These are phyloP conservation scores for Parachlorella kessleri DNA, from an alignment of 139 green algal species.

Conservation along the genomic window DNA sequence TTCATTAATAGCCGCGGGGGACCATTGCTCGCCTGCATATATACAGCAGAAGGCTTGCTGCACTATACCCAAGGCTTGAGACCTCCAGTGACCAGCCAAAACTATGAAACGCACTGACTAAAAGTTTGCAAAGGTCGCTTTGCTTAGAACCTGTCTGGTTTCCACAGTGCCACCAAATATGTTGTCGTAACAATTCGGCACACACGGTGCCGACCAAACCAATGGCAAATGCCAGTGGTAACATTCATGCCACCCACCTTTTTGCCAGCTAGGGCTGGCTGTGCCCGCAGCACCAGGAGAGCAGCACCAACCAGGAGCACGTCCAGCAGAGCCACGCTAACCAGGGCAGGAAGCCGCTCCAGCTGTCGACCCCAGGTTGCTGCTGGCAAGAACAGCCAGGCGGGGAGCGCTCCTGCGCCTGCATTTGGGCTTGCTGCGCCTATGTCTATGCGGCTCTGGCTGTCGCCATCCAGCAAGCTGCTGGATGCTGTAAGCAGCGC, in stretches of 20 bases:
- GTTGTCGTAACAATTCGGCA: not conserved
- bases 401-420: too few relatives aligned
- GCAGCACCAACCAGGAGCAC: not conserved
- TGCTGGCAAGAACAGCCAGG: not conserved
- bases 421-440: too few relatives aligned
- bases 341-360: not conserved
- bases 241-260: not conserved
- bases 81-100: not conserved
- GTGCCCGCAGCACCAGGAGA: not conserved
- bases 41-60: not conserved
- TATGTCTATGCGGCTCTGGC: too few relatives aligned
- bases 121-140: not conserved
- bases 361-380: not conserved
- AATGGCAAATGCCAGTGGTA: too few relatives aligned
- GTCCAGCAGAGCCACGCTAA: not conserved
- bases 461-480: too few relatives aligned
- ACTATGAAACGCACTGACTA: not conserved
- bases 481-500: not conserved
- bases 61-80: not conserved
- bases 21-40: not conserved
- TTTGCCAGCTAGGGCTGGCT: not conserved
- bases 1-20: not conserved
- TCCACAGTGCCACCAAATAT: not conserved
- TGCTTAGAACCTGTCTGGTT: not conserved
- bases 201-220: too few relatives aligned